A percentile compares a stretch with the other conserved stretches of the same genome.
Evolutionary conservation across 306 rosid species (phyloP).

Genomic region (Gynostemma pentaphyllum): DNA sequence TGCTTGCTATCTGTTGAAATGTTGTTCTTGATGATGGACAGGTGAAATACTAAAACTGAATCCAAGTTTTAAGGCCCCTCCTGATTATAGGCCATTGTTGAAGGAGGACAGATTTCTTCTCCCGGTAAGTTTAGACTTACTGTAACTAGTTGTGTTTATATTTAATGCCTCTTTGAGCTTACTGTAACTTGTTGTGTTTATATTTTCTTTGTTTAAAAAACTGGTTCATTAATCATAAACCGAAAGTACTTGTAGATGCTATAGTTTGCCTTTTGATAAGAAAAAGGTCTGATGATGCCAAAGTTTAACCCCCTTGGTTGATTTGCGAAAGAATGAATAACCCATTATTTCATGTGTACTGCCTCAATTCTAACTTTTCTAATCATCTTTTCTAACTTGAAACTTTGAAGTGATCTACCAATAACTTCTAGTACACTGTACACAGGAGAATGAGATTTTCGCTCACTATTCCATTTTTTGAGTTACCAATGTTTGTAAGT

Average conservation of each 20-base stretch:
- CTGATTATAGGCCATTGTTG: constrained; percentile 69
- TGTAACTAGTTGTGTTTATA: no score
- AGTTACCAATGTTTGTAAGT: neutral
- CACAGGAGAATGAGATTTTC: no score
- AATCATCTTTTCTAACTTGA: neutral
- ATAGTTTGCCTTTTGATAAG: neutral
- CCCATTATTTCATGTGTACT: neutral
- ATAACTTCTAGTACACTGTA: neutral
- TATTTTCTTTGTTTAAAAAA: neutral
- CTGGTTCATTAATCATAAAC: neutral
- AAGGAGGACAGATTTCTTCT: constrained; percentile 61
- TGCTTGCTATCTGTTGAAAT: neutral
- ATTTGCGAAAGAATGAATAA: neutral
- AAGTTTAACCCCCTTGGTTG: neutral
- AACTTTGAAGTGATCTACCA: neutral
- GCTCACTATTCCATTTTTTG: neutral
- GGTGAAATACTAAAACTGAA: constrained; percentile 77
- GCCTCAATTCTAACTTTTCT: neutral
- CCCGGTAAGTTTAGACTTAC: constrained; percentile 65
- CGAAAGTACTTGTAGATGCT: neutral
- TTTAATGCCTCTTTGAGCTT: no score
- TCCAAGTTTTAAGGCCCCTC: constrained; percentile 81
- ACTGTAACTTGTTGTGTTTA: neutral
- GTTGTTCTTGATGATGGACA: constrained; percentile 28
- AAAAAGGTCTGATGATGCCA: neutral